Base-by-base conservation (phyloP, 2,329 filamentous ascomycete genomes). In the Alternaria sp. region DNA sequence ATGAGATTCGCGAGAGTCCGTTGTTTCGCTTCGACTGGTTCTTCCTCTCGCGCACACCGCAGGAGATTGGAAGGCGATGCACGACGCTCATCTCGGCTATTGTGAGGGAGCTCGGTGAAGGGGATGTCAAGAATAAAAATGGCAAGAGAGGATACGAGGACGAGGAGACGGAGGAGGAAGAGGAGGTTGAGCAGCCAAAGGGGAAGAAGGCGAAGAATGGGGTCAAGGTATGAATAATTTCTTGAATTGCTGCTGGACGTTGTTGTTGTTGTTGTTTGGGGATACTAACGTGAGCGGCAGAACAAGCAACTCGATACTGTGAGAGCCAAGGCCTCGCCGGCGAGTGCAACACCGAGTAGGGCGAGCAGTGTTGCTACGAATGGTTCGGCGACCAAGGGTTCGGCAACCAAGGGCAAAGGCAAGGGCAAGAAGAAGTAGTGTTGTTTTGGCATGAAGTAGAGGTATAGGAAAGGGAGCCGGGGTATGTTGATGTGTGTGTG, bases 1-100 rank as follows among this genome's bases (percentile, higher is more conserved):
- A 98, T 67, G 95, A 98, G 77, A 97, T 99, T 67, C 91, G 94
- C 34, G 93, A 97, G 67, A 94, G 91, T 58, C 94, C 95, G 10
- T 84, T 99, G 4, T 99, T 99, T 86, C 89, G 95, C 40, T 99
- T 99, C 73, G 95, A 99, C 78, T 99, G 96, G 96, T 99, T 99
- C 83, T 97, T 99, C 85, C 86, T 99, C 41, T 97, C 92, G 78
- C 89, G 95, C 46, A 99, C 94, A 4, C 93, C 95, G 0, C 90
- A 94, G 51, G 95, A 99, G 80, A 91, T 99, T 70, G 91, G 93
- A 63, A 90, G 95, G 71, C 89, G 96, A 54, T 98, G 95, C 82
- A 96, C 92, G 32, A 99, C 96, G 1, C 86, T 99, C 54, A 88
- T 99, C 65, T 97, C 94, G 36, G 97, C 95, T 0, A 93, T 99